Conservation (phyloP, 306 rosid genomes). For the Urtica urens region DNA sequence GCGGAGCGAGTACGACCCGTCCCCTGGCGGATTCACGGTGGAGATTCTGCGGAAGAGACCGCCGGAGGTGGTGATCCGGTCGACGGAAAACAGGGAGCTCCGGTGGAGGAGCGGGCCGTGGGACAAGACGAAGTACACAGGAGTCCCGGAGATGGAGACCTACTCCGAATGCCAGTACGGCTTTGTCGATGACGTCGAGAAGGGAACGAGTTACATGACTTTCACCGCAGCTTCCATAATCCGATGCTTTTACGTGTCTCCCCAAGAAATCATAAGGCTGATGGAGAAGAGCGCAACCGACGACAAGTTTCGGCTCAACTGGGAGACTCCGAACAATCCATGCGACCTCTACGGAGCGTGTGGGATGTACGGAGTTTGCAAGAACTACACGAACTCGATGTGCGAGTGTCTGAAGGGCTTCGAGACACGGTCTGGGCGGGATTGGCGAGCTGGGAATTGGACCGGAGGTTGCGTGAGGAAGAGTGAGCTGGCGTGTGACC, state of each 20-base stretch:
- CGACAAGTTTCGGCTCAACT: background rate
- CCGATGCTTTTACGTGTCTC: conserved; percentile 10
- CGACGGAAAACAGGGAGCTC: conserved; percentile 25
- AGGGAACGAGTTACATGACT: conserved; percentile 24
- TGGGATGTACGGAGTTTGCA: conserved; percentile 14
- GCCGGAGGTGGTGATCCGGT: conserved; percentile 32
- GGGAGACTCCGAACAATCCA: background rate
- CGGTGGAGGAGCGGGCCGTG: conserved; percentile 46
- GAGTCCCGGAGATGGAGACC: conserved; percentile 26
- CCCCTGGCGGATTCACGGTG: conserved; percentile 17
- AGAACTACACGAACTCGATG: background rate
- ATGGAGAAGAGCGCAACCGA: background rate
- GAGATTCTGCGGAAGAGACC: conserved; percentile 18
- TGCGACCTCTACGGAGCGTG: conserved; percentile 8
- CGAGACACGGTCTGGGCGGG: background rate
- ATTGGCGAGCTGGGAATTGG: conserved; percentile 13
- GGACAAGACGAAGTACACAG: conserved; percentile 28
- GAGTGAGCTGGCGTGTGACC: conserved; percentile 8
- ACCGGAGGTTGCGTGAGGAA: conserved; percentile 13
- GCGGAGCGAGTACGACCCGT: conserved; percentile 32
- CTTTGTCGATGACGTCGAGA: conserved; percentile 15
- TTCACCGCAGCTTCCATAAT: background rate
- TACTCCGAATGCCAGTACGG: conserved; percentile 20
- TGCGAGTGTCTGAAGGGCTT: conserved; percentile 17
- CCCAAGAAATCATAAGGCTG: conserved; percentile 13